These are phyloP conservation scores for Geosmithia putterillii DNA, from an alignment of 2,329 filamentous ascomycete genomes.

Conservation along the genomic window DNA sequence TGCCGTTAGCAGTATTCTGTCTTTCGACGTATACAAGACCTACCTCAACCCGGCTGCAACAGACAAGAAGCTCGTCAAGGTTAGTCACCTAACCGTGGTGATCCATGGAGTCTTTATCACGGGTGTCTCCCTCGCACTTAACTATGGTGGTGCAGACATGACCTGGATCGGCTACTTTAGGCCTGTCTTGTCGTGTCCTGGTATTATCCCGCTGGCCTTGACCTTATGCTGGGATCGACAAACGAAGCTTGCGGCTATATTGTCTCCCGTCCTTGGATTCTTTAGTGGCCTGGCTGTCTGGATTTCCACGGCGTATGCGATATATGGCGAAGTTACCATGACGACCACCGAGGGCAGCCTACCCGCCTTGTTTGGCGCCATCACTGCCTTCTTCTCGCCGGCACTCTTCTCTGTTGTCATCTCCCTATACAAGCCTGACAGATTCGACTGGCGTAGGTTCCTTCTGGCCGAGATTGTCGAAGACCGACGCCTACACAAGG, in stretches of 20 bases:
- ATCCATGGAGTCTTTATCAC: conserved; percentile 54
- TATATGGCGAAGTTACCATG: conserved; percentile 29
- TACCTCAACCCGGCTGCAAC: conserved; percentile 66
- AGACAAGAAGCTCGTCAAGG: conserved; percentile 58
- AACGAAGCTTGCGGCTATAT: conserved; percentile 28
- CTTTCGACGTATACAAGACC: conserved; percentile 74
- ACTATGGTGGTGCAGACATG: conserved; percentile 1
- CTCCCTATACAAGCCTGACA: conserved; percentile 24
- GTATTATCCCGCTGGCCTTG: conserved; percentile 33
- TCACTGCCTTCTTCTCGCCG: conserved; percentile 25
- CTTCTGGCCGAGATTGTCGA: background rate
- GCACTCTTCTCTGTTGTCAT: conserved; percentile 26
- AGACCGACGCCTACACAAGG: background rate
- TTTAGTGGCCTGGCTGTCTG: conserved; percentile 32
- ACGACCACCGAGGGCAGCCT: conserved; percentile 28
- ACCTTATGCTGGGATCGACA: conserved; percentile 35
- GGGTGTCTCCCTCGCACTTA: background rate
- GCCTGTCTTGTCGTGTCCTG: conserved; percentile 13
- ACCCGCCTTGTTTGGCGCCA: conserved; percentile 35
- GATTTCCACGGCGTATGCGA: conserved; percentile 28
- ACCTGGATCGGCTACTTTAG: conserved; percentile 1
- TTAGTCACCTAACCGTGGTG: conserved; percentile 47
- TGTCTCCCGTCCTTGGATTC: conserved; percentile 32
- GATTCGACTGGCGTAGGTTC: conserved; percentile 18
- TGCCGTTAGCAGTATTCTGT: conserved; percentile 69